phyloP scores from a whole-genome alignment of 768 basidiomycete species.

The Candolleomyces efflorescens region DNA sequence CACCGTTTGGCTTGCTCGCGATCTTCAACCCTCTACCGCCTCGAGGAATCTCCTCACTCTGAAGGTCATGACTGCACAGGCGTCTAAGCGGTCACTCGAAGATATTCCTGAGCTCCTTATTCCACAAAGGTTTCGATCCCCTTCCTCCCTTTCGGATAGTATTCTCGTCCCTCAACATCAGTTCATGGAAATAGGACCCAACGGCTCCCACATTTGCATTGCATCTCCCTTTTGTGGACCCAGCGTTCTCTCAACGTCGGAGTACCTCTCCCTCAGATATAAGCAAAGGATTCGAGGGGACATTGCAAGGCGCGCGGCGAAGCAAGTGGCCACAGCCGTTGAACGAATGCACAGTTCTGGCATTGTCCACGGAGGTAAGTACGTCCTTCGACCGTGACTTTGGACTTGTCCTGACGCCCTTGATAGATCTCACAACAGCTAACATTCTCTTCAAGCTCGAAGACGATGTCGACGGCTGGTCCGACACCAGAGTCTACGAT shows the following conservation, averaged over 20 bases:
- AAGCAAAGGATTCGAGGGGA: conserved; percentile 29
- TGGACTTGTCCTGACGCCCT: background rate
- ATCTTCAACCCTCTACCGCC: conserved; percentile 12
- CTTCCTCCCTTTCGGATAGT: conserved; percentile 15
- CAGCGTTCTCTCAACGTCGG: conserved; percentile 25
- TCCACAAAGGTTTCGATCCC: conserved; percentile 27
- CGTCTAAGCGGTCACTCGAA: conserved; percentile 18
- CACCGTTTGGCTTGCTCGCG: conserved; percentile 32
- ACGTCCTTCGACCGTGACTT: background rate
- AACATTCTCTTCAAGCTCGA: conserved; percentile 32
- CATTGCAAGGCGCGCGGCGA: conserved; percentile 31
- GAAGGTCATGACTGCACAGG: conserved; percentile 31
- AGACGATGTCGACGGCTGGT: conserved; percentile 22
- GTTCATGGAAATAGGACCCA: conserved; percentile 43
- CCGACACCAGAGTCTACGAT: conserved; percentile 28
- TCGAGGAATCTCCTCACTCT: conserved; percentile 13
- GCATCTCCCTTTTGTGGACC: conserved; percentile 44
- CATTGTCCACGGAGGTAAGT: conserved; percentile 33
- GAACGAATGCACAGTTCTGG: conserved; percentile 28
- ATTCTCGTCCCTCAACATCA: conserved; percentile 35
- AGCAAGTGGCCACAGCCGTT: conserved; percentile 21
- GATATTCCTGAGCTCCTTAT: conserved; percentile 27
- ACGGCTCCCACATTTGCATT: conserved; percentile 48
- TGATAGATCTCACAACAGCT: conserved; percentile 33
- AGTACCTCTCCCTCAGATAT: conserved; percentile 24